phyloP scores from a whole-genome alignment of 2,329 filamentous ascomycete species.

The Piedraia hortae region DNA sequence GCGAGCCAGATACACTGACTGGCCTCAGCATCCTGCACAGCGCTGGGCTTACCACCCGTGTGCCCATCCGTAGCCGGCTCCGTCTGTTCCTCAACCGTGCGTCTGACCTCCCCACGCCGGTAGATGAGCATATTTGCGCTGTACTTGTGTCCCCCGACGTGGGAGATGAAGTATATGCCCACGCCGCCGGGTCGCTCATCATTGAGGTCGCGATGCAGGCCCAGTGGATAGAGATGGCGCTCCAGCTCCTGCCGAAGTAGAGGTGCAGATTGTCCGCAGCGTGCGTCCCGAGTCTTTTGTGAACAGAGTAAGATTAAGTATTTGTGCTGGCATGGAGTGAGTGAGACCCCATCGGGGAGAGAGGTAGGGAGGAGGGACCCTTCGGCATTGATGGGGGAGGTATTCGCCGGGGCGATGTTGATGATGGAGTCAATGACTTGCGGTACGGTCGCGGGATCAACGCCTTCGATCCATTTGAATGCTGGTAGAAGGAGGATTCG shows the following conservation, averaged over 20 bases:
- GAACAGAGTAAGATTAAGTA: conserved; percentile 83
- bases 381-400: conserved; percentile 25
- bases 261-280: conserved; percentile 82
- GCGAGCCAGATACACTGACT: conserved; percentile 85
- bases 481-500: conserved; percentile 61
- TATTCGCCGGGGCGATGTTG: conserved; percentile 45
- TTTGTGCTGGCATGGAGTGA: conserved; percentile 49
- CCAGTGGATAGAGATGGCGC: conserved; percentile 59
- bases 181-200: conserved; percentile 79
- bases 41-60: conserved; percentile 9
- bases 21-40: conserved; percentile 23
- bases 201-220: conserved; percentile 61
- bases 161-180: conserved; percentile 85
- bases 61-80: conserved; percentile 7
- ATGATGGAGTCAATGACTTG: conserved; percentile 44
- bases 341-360: conserved; percentile 18
- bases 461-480: conserved; percentile 59
- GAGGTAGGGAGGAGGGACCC: conserved; percentile 3
- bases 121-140: conserved; percentile 87
- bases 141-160: conserved; percentile 93
- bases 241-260: conserved; percentile 72
- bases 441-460: conserved; percentile 46
- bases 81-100: conserved; percentile 6
- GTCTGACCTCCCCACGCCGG: conserved; percentile 23
- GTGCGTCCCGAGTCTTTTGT: conserved; percentile 76